These are phyloP conservation scores for Metschnikowia picachoensis DNA, from an alignment of 805 yeast genomes.

Conservation along the genomic window DNA sequence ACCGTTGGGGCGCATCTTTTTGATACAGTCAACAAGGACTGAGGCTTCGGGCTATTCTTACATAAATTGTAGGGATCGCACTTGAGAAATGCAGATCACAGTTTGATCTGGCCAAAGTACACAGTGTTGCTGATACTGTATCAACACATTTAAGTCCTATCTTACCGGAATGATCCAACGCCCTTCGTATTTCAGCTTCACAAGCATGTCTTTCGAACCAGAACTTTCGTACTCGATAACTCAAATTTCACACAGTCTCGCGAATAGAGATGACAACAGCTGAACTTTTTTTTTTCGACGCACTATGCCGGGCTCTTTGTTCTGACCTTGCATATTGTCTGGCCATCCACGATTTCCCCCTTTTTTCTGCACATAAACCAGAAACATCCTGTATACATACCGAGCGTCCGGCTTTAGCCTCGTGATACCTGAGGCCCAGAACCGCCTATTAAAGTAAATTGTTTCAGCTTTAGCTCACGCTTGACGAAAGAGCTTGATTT, in stretches of 20 bases:
- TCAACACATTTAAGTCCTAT: constrained; percentile 5
- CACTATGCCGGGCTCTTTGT: neutral
- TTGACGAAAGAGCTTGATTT: neutral
- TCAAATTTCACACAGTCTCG: no score
- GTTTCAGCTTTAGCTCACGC: constrained; percentile 5
- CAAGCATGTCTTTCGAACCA: no score
- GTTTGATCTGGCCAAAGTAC: neutral
- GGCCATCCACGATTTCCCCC: constrained; percentile 3
- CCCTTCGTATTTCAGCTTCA: no score
- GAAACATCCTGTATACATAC: constrained; percentile 3
- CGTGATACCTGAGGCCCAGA: constrained; percentile 4
- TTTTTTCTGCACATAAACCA: constrained; percentile 1
- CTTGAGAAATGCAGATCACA: neutral
- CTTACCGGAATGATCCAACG: neutral
- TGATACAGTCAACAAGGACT: no score
- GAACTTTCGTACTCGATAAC: no score
- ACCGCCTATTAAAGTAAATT: neutral
- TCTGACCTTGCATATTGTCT: neutral
- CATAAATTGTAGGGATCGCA: neutral
- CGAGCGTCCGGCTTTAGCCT: neutral
- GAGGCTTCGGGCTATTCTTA: constrained; percentile 1
- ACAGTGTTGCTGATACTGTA: neutral
- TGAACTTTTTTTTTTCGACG: no score
- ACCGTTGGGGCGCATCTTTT: constrained; percentile 1
- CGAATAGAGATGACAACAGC: no score